Evolutionary conservation across 2,329 filamentous ascomycete genomes (phyloP), one percentile per base, ranked within the genome.

Genomic region (Epicoccum sorghinum): DNA sequence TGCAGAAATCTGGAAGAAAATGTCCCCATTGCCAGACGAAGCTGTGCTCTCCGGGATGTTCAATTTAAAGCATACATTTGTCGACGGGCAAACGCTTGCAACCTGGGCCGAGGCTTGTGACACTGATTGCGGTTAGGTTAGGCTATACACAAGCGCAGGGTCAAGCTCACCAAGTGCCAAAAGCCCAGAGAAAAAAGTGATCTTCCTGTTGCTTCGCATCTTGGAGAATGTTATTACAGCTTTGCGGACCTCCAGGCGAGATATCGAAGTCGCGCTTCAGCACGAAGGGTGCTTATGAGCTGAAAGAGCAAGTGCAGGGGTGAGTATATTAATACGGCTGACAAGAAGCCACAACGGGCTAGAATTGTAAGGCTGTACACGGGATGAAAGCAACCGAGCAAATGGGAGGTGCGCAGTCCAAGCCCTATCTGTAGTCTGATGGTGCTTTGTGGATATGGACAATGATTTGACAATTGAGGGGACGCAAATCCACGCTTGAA

Each of bases 1-100:
- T 3, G 81, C 82, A 40, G 77, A 79, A 44, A 87, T 77, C 54
- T 84, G 82, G 63, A 86, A 81, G 70, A 79, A 86, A 47, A 87
- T 81, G 55, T 85, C 81, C 22, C 84, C 83, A 30, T 62, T 75
- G 10, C 79, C 80, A 18, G 78, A 79, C 3, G 75, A 77, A 1
- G 79, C 79, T 4, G 83, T 85, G 25, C 72, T 67, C 23, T 78
- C 68, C 2, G 84, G 83, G 6, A 87, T 79, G 65, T 83, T 85
- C 58, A 86, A 74, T 8, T 75, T 73, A 64, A 79, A 85, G 70
- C 77, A 79, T 18, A 80, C 67, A 29, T 75, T 61, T 7, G 41
- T 64, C 4, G 56, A 58, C 0, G 67, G 65, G 35, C 68, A 72
- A 10, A 65, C 58, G 24, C 47, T 73, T 7, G 63, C 67, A 13